Base-by-base conservation (phyloP, 1,284 basidiomycete species). In the Sutorius eximius region DNA sequence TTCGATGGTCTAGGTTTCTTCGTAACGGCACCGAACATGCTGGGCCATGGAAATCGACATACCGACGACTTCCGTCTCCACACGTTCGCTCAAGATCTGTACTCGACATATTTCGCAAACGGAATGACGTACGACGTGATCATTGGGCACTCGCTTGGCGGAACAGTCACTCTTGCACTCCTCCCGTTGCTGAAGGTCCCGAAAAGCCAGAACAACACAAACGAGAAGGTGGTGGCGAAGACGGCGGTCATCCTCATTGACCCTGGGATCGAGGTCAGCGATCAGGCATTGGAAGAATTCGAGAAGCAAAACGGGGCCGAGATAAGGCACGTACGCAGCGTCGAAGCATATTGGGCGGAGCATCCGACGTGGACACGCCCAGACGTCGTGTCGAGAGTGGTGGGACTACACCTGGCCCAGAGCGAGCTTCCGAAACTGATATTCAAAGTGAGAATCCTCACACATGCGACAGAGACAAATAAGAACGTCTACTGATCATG, bases 121-220 rank as follows among this genome's bases (percentile, higher is more conserved):
- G 54, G 50, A 16, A 18, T 43, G 38, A 41, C 47, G 2, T 67
- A 57, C 48, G 59, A 67, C 40, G 59, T 64, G 22, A 61, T 65
- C 51, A 53, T 67, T 15, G 65, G 54, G 3, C 65, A 67, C 45
- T 67, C 63, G 9, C 30, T 65, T 7, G 58, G 65, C 9, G 61
- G 47, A 15, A 52, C 48, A 27, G 47, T 63, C 12, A n/a, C 24
- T 6, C 49, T 65, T 5, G 38, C 47, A 3, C 61, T 65, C n/a
- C 49, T 65, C 22, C 47, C 58, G 6, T 45, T 57, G 5, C 41
- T 66, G 18, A 5, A 27, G 24, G 24, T 5, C 5, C 5, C 24
- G n/a, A 24, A 27, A 48, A 44, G n/a, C 9, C 38, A 49, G 29
- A 53, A 36, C 16, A 32, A 20, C 9, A 6, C n/a, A 18, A 38